A percentile compares a stretch with the other conserved stretches of the same genome.
Conservation (phyloP, 345 rosid genomes). For the Eucalyptus pauciflora region DNA sequence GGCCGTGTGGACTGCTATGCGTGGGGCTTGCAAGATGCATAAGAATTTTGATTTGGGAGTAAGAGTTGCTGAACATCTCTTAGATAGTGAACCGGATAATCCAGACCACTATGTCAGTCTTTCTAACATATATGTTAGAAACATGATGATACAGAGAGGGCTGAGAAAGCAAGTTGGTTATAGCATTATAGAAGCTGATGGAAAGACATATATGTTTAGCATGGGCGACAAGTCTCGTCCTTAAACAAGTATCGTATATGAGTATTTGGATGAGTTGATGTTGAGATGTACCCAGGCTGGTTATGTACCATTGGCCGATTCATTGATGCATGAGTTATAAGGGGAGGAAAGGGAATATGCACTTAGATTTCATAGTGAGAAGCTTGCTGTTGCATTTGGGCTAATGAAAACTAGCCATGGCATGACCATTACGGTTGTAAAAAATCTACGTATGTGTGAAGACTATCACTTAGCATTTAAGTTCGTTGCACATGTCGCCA, state of each 20-base stretch:
- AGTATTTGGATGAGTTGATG: constrained; percentile 54
- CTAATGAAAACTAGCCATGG: constrained; percentile 38
- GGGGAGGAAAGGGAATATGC: constrained; percentile 77
- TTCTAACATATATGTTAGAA: constrained; percentile 68
- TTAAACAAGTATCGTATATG: constrained; percentile 35
- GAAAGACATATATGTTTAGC: constrained; percentile 47
- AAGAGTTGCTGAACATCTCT: constrained; percentile 53
- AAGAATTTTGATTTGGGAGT: constrained; percentile 62
- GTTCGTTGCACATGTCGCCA: constrained; percentile 32
- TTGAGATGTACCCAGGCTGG: constrained; percentile 58
- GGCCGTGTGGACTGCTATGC: constrained; percentile 87
- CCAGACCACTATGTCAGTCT: constrained; percentile 81
- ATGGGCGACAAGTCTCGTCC: constrained; percentile 66
- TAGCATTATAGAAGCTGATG: constrained; percentile 46
- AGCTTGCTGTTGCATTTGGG: constrained; percentile 72
- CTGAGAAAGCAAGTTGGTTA: constrained; percentile 71
- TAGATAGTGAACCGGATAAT: constrained; percentile 60
- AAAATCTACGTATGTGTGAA: constrained; percentile 73
- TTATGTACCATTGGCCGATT: constrained; percentile 35
- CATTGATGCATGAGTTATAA: constrained; percentile 67
- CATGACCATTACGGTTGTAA: constrained; percentile 33
- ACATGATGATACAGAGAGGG: constrained; percentile 46
- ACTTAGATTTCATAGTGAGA: constrained; percentile 72
- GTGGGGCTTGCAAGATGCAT: constrained; percentile 93
- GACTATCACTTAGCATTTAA: constrained; percentile 69